Conservation (phyloP, 176 grass and related monocot genomes). For the Oryza meyeriana region DNA sequence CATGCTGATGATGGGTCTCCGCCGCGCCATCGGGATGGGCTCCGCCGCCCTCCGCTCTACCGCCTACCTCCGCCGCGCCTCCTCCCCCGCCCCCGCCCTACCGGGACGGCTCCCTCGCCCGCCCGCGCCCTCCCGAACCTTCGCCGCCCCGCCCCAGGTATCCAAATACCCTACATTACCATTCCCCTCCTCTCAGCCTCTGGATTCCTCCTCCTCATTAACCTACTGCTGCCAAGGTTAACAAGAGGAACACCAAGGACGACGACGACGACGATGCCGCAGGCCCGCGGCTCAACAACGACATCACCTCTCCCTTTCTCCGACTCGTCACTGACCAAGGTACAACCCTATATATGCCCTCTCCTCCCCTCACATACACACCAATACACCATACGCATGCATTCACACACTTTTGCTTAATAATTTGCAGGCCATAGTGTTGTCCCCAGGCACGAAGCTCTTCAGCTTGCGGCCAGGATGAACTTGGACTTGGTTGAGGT, state of each 20-base stretch:
- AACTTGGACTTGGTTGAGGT: conserved; percentile 51
- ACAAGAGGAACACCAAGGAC: conserved; percentile 32
- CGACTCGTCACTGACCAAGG: conserved; percentile 36
- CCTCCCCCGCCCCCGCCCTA: not conserved
- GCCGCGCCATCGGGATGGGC: conserved; percentile 11
- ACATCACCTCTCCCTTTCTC: conserved; percentile 40
- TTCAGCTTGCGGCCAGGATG: conserved; percentile 31
- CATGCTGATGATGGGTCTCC: conserved; percentile 20
- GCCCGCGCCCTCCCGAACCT: conserved; percentile 12
- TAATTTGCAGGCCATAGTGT: conserved; percentile 26
- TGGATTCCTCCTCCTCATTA: not conserved
- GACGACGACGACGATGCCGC: not conserved
- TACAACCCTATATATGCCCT: not conserved
- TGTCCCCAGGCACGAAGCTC: conserved; percentile 45
- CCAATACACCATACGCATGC: no score
- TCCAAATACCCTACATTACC: not conserved
- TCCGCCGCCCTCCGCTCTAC: conserved; percentile 20
- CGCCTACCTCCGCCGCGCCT: conserved; percentile 15
- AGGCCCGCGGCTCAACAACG: conserved; percentile 32
- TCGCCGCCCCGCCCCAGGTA: conserved; percentile 34
- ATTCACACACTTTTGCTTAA: not conserved
- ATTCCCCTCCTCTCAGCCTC: not conserved
- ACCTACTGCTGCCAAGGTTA: not conserved
- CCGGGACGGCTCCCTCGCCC: not conserved
- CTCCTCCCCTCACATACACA: not conserved